These are phyloP conservation scores for Neonectria faginata DNA, from an alignment of 2,329 filamentous ascomycete species.

Conservation along the genomic window DNA sequence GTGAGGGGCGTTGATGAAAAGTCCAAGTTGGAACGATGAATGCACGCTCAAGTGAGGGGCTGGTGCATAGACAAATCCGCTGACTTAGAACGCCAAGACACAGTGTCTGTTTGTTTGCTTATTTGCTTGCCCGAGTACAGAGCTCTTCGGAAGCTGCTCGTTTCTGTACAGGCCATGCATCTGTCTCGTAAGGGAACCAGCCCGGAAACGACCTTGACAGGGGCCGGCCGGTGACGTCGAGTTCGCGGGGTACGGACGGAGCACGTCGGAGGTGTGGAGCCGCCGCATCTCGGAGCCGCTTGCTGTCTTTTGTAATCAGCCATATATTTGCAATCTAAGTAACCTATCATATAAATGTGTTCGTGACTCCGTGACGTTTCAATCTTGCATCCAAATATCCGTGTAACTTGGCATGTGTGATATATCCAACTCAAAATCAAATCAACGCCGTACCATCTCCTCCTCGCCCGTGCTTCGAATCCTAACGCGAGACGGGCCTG, in stretches of 20 bases:
- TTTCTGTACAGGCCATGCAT: neutral
- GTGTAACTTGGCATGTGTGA: constrained; percentile 2
- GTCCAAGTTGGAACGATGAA: constrained; percentile 10
- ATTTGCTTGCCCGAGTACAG: neutral
- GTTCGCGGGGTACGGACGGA: constrained; percentile 14
- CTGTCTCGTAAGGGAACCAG: neutral
- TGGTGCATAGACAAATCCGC: neutral
- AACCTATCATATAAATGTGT: neutral
- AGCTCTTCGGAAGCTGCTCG: neutral
- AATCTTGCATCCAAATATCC: constrained; percentile 11
- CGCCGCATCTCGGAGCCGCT: neutral
- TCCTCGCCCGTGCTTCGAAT: constrained; percentile 42
- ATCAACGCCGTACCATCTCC: constrained; percentile 36
- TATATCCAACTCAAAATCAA: constrained; percentile 2
- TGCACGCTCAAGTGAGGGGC: constrained; percentile 7
- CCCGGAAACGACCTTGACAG: neutral
- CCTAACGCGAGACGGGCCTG: constrained; percentile 67
- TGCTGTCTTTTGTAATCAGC: neutral
- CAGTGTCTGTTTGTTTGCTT: neutral
- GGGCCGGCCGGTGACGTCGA: neutral
- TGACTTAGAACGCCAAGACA: neutral
- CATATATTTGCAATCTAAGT: neutral
- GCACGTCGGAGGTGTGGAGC: constrained; percentile 23
- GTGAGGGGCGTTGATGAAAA: constrained; percentile 13
- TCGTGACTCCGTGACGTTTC: constrained; percentile 10